Evolutionary conservation across 73 alveolate genomes (phyloP).

Genomic region (Paramecium primaurelia): DNA sequence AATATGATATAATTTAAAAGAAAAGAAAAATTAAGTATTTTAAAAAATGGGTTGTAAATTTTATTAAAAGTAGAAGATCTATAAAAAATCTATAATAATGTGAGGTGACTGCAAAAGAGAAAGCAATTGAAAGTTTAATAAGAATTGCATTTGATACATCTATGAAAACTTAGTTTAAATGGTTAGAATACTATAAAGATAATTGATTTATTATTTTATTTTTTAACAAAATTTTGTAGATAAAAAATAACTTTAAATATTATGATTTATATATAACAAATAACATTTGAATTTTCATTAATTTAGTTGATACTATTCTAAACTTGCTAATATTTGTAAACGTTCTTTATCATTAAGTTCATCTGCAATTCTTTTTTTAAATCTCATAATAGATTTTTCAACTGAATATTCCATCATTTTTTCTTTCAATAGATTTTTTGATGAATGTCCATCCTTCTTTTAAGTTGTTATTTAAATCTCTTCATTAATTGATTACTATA

Average conservation of each 20-base stretch:
- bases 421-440: not conserved
- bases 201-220: not conserved
- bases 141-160: not conserved
- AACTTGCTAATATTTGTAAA: not conserved
- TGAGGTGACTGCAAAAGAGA: not conserved
- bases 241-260: not conserved
- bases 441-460: not conserved
- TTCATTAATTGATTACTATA: not conserved
- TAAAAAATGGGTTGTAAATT: not conserved
- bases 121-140: not conserved
- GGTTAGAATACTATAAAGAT: not conserved
- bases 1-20: not conserved
- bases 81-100: not conserved
- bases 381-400: not conserved
- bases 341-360: not conserved
- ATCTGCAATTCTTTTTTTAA: slow-evolving; percentile 26
- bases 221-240: not conserved
- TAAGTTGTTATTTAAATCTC: not conserved
- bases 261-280: not conserved
- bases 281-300: not conserved
- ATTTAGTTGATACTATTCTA: not conserved
- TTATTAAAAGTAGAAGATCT: not conserved
- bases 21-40: not conserved
- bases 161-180: not conserved
- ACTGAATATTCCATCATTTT: slow-evolving; percentile 14